Evolutionary conservation across 805 yeast species (phyloP), one percentile per base, ranked within the genome.

Genomic region (Wickerhamiella spandovensis): DNA sequence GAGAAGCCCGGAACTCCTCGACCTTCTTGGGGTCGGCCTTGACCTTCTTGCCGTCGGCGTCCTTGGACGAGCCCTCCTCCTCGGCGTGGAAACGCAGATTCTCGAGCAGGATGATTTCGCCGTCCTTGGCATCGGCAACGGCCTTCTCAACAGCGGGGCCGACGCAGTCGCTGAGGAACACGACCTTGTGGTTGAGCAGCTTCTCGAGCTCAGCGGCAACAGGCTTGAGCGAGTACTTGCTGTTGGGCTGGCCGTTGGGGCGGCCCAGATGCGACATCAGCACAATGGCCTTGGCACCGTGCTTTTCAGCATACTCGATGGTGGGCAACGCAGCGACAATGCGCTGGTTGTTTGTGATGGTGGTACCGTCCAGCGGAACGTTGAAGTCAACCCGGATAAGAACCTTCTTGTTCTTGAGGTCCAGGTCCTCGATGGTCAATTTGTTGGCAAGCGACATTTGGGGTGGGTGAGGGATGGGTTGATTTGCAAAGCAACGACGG

Each of bases 271-370:
- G 99, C 54, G 97, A 89, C 58, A 97, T 97, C 62, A 92, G 79
- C 61, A 92, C 75, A 59, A 92, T 82, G 59, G 80, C 86, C 77
- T 83, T 87, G 67, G 99, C 95, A 65, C 84, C 66, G 61, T 90
- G 82, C 67, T 85, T 90, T 68, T 84, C 74, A 49, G 90, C 97
- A 70, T 90, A 92, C 73, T 94, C 72, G 75, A 92, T 92, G 61
- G 99, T 90, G 71, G 99, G 99, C 64, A 94, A 74, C 61, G 99
- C 98, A 69, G 98, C 99, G 64, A 89, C 97, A 67, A 92, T 92
- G 76, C 99, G 84, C 76, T 92, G 97, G 78, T 92, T 94, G 81
- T 94, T 92, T 75, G 99, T 94, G 77, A 92, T 92, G 68, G 82
- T 89, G 65, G 78, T 79, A 62, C 97, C 97, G 67, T 92, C 97